A percentile compares a stretch with the other conserved stretches of the same genome.
phyloP scores from a whole-genome alignment of 495 filamentous ascomycete genomes.

The Schizothecium vesticola region DNA sequence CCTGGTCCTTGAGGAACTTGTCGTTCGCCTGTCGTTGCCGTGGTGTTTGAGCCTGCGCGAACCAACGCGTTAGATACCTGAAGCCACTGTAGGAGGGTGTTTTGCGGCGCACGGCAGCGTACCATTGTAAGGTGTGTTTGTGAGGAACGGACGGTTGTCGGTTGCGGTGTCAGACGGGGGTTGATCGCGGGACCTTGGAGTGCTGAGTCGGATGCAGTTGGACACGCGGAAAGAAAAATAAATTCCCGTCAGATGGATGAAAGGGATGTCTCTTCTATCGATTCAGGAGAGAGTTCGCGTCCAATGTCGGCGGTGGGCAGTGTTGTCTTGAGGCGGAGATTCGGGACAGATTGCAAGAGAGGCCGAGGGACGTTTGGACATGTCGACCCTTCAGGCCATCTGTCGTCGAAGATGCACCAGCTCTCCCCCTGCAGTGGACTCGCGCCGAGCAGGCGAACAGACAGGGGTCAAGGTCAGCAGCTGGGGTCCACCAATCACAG shows the following conservation, averaged over 20 bases:
- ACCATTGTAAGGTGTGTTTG: conserved; percentile 22
- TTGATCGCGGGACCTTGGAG: not conserved
- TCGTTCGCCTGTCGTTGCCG: conserved; percentile 86
- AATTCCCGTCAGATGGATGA: not conserved
- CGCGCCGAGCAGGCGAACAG: not conserved
- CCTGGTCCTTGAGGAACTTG: conserved; percentile 73
- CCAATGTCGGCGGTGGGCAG: conserved; percentile 3
- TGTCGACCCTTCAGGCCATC: conserved; percentile 22
- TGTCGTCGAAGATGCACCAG: conserved; percentile 13
- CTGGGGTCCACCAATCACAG: conserved; percentile 8
- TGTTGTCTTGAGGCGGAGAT: not conserved
- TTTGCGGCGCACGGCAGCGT: not conserved
- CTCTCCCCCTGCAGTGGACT: not conserved
- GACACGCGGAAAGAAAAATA: not conserved
- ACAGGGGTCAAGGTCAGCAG: not conserved
- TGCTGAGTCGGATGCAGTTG: not conserved
- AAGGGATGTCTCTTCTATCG: not conserved
- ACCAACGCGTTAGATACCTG: not conserved
- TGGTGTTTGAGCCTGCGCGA: conserved; percentile 82
- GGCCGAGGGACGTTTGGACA: not conserved
- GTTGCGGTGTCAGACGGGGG: not conserved
- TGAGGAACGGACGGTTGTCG: not conserved
- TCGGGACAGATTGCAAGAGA: conserved; percentile 30
- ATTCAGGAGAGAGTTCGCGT: not conserved
- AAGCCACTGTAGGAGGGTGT: no score